Conservation (phyloP, 257 asterid genomes). For the Rhazya stricta region DNA sequence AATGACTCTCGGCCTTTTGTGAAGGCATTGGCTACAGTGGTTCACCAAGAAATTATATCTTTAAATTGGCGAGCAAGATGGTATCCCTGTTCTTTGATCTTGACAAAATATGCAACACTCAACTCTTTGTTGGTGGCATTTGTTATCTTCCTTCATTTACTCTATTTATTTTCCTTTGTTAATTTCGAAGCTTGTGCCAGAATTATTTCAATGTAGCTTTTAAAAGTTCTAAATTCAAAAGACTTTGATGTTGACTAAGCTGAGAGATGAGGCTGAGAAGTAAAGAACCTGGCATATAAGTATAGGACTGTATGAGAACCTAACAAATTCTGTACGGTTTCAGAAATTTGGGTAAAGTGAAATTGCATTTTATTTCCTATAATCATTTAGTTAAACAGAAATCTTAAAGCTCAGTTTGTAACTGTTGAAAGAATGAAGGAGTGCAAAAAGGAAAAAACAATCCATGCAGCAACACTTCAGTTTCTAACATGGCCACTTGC, state of each 20-base stretch:
- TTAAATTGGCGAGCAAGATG: background rate
- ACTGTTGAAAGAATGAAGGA: background rate
- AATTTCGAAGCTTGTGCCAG: background rate
- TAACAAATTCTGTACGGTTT: background rate
- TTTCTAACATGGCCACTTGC: background rate
- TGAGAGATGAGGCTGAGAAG: background rate
- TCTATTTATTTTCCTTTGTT: background rate
- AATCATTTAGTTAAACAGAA: background rate
- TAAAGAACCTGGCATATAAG: background rate
- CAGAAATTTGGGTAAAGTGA: background rate
- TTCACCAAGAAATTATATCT: background rate
- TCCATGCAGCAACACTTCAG: background rate
- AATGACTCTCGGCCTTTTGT: background rate
- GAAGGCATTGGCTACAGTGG: background rate
- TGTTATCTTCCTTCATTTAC: too few species aligned
- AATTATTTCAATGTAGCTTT: background rate
- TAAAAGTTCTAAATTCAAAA: background rate
- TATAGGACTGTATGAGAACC: background rate
- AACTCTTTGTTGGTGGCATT: background rate
- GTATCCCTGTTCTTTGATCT: background rate
- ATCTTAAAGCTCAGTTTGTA: background rate
- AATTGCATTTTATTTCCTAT: background rate
- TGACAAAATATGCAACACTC: background rate
- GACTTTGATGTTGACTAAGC: background rate
- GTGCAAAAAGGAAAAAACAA: background rate